Evolutionary conservation across 163 green algal species (phyloP).

Genomic region (Scenedesmus sp.): DNA sequence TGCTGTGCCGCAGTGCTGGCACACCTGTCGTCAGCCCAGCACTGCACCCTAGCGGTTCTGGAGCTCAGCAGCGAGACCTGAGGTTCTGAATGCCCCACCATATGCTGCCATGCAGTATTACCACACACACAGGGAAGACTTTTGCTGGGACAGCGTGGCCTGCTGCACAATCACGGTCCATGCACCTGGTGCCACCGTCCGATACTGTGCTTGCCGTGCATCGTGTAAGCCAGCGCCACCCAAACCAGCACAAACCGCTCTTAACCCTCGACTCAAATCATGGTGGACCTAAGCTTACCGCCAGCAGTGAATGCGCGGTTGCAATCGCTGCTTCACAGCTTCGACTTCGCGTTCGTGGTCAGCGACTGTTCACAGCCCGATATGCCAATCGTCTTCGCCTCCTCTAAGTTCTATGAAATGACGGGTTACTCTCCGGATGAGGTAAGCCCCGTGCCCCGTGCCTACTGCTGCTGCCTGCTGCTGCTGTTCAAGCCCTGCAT

Average conservation of each 20-base stretch:
- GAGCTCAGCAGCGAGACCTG: not conserved
- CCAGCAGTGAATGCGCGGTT: constrained; percentile 13
- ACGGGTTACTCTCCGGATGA: constrained; percentile 55
- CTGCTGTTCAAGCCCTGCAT: not conserved
- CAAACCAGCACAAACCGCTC: not conserved
- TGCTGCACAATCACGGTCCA: not conserved
- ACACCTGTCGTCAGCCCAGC: not conserved
- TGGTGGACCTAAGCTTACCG: not conserved
- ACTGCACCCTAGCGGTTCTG: not conserved
- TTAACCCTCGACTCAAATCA: not conserved
- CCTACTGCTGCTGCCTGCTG: not conserved
- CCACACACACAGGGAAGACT: too few species aligned
- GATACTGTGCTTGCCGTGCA: not conserved
- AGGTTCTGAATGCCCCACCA: not conserved
- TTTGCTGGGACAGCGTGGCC: not conserved
- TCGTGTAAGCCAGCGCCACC: not conserved
- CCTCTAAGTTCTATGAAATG: constrained; percentile 47
- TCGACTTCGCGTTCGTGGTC: constrained; percentile 60
- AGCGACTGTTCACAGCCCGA: constrained; percentile 53
- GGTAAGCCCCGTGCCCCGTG: not conserved
- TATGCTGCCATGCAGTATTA: too few species aligned
- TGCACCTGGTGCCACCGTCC: not conserved
- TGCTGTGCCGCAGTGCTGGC: not conserved
- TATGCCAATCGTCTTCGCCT: constrained; percentile 52
- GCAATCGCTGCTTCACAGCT: constrained; percentile 7